Percentiles rank a stretch among this genome's conserved stretches.
These are phyloP conservation scores for Dendrothele bispora DNA, from an alignment of 768 basidiomycete genomes.

Conservation along the genomic window DNA sequence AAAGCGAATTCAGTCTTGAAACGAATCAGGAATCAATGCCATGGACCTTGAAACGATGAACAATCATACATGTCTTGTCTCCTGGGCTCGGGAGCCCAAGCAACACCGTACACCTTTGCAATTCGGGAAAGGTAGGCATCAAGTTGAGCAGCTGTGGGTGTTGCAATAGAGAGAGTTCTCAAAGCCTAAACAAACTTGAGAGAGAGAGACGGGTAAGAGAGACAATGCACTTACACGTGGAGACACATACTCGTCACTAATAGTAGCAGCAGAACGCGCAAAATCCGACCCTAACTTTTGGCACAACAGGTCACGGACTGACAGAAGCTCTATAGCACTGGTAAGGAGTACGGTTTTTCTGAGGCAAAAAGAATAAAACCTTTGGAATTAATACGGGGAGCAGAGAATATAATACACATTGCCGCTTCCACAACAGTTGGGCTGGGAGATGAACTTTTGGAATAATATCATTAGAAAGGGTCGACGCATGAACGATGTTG, in stretches of 20 bases:
- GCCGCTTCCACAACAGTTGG: conserved; percentile 63
- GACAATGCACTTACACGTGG: conserved; percentile 36
- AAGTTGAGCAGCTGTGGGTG: conserved; percentile 56
- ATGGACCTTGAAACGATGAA: neutral
- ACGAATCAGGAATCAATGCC: too few species aligned
- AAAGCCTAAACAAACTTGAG: conserved; percentile 38
- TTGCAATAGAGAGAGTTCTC: conserved; percentile 48
- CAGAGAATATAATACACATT: conserved; percentile 65
- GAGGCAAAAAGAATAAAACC: conserved; percentile 38
- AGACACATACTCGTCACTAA: conserved; percentile 56
- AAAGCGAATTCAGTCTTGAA: conserved; percentile 58
- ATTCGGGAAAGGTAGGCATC: conserved; percentile 56
- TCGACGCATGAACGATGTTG: neutral
- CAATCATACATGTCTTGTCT: conserved; percentile 57
- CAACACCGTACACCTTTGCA: conserved; percentile 50
- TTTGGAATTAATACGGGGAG: conserved; percentile 54
- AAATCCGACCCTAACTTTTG: conserved; percentile 61
- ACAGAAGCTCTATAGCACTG: conserved; percentile 66
- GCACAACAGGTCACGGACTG: conserved; percentile 53
- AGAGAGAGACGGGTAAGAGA: neutral
- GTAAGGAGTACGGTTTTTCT: conserved; percentile 6
- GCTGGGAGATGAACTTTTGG: conserved; percentile 36
- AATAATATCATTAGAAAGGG: conserved; percentile 5
- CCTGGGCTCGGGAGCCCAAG: conserved; percentile 62
- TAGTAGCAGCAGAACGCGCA: conserved; percentile 47